These are phyloP conservation scores for Solanum bulbocastanum DNA, from an alignment of 257 asterid genomes.

Conservation along the genomic window DNA sequence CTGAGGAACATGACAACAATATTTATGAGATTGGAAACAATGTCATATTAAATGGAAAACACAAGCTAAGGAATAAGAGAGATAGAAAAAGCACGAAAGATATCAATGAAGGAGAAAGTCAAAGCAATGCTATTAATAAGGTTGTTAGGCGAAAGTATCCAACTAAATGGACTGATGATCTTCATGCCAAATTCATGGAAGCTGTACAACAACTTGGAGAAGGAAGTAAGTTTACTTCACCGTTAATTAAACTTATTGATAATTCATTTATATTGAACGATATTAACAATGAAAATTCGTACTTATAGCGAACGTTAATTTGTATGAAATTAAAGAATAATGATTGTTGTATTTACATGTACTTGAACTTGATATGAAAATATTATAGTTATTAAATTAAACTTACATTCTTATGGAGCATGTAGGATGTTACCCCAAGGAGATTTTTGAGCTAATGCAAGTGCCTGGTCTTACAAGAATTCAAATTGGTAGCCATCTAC, in stretches of 20 bases:
- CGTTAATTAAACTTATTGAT: background rate
- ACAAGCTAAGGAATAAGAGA: background rate
- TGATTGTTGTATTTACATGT: background rate
- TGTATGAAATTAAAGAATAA: background rate
- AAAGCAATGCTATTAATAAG: too few species aligned
- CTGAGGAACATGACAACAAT: background rate
- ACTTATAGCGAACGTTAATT: background rate
- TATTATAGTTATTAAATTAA: background rate
- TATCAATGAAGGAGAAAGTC: background rate
- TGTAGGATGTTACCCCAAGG: slow-evolving; percentile 16
- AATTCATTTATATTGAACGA: background rate
- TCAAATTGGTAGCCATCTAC: slow-evolving; percentile 32
- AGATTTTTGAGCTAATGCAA: slow-evolving; percentile 14
- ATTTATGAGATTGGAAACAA: background rate
- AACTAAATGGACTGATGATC: slow-evolving; percentile 9
- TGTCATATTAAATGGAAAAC: background rate
- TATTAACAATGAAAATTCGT: background rate
- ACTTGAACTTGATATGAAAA: background rate
- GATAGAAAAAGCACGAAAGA: background rate
- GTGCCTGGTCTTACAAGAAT: slow-evolving; percentile 20
- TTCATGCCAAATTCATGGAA: slow-evolving; percentile 12
- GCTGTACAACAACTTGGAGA: slow-evolving; percentile 18
- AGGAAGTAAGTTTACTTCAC: slow-evolving; percentile 13
- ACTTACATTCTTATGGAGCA: background rate
- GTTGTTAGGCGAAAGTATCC: background rate